Percentiles rank a stretch among this genome's conserved stretches.
Conservation (phyloP, 1,284 basidiomycete genomes). For the Thelephora terrestris region DNA sequence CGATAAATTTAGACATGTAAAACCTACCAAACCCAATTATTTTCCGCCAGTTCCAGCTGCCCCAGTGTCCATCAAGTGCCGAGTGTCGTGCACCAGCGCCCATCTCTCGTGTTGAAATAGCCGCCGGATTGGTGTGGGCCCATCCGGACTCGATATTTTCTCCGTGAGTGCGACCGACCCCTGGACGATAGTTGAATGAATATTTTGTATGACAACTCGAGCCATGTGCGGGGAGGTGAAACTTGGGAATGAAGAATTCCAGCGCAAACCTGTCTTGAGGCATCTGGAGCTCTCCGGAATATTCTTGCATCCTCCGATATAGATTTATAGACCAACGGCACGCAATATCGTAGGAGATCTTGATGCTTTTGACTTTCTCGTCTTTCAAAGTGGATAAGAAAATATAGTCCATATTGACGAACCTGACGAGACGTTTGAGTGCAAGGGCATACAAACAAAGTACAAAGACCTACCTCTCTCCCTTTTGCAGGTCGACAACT, state of each 20-base stretch:
- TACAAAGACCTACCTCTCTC: no score
- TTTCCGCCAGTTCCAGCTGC: constrained; percentile 11
- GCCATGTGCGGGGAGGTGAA: constrained; percentile 12
- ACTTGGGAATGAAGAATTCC: constrained; percentile 14
- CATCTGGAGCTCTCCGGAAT: constrained; percentile 1
- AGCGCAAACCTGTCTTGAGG: not conserved
- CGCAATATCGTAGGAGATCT: no score
- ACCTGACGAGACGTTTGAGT: constrained; percentile 8
- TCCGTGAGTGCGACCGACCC: no score
- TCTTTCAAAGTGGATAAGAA: no score
- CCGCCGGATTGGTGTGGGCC: no score
- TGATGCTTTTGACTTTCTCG: no score
- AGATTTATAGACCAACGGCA: no score
- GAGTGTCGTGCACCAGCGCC: constrained; percentile 7
- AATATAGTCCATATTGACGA: constrained; percentile 18
- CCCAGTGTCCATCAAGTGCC: constrained; percentile 9
- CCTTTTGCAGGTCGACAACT: no score
- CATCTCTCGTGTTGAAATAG: constrained; percentile 11
- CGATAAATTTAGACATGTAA: no score
- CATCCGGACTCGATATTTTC: no score
- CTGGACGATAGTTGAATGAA: no score
- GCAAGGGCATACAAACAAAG: not conserved
- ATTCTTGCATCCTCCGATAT: not conserved
- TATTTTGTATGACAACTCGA: constrained; percentile 10
- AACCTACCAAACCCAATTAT: constrained; percentile 3